These are phyloP conservation scores for Brassica incana DNA, from an alignment of 345 rosid species.

Conservation along the genomic window DNA sequence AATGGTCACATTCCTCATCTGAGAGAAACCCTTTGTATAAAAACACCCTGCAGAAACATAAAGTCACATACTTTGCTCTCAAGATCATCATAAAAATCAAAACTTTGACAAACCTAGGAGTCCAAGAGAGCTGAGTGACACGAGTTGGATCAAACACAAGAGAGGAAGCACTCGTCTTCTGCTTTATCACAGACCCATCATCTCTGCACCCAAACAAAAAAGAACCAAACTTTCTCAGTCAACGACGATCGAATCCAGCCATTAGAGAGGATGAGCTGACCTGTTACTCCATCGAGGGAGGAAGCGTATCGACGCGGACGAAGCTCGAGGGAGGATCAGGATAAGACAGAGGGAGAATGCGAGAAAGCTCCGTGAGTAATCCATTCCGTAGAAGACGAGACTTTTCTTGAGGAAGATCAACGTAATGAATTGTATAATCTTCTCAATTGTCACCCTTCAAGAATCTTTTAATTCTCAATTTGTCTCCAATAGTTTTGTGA, in stretches of 20 bases:
- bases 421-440: background rate
- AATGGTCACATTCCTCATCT: conserved; percentile 82
- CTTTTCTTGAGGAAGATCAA: background rate
- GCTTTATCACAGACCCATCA: conserved; percentile 44
- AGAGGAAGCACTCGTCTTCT: conserved; percentile 49
- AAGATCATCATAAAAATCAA: no score
- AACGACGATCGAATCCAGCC: conserved; percentile 16
- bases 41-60: conserved; percentile 63
- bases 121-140: conserved; percentile 89
- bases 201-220: conserved; percentile 31
- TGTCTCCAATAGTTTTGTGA: conserved; percentile 22
- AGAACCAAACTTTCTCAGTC: background rate
- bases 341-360: conserved; percentile 45
- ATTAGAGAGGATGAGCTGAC: conserved; percentile 26
- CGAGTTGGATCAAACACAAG: conserved; percentile 69
- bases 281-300: conserved; percentile 39
- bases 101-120: conserved; percentile 56
- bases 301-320: conserved; percentile 35
- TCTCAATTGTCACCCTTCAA: conserved; percentile 5
- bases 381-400: conserved; percentile 44
- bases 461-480: conserved; percentile 1
- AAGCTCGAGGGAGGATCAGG: conserved; percentile 38
- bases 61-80: conserved; percentile 8
- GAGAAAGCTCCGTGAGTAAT: conserved; percentile 44
- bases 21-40: conserved; percentile 68